Evolutionary conservation across 2,329 filamentous ascomycete genomes (phyloP).

Genomic region (Tolypocladium guangdongense): DNA sequence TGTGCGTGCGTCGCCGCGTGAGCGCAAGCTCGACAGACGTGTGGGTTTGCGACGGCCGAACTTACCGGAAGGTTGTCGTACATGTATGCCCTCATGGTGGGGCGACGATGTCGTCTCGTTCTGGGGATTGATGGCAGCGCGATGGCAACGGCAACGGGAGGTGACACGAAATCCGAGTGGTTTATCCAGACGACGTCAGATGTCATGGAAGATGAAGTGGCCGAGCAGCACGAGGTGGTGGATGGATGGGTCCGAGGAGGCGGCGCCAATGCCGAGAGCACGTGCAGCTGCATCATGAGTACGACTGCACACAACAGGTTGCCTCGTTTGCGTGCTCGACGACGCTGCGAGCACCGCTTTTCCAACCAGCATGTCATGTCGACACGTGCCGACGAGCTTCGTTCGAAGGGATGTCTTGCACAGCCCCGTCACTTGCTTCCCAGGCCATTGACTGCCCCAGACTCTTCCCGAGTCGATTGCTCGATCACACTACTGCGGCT

Average conservation of each 20-base stretch:
- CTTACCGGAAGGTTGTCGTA: conserved; percentile 45
- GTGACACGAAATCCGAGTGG: neutral
- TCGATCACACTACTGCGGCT: no score
- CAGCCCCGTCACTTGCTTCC: neutral
- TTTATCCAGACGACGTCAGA: no score
- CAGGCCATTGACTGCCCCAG: no score
- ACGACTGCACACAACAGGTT: neutral
- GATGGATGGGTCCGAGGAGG: neutral
- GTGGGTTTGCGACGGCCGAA: conserved; percentile 2
- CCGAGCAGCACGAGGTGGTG: neutral
- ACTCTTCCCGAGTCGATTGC: no score
- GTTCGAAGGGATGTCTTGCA: neutral
- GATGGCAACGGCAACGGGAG: neutral
- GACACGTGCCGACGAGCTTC: neutral
- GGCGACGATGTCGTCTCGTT: neutral
- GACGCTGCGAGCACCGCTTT: neutral
- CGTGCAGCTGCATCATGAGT: neutral
- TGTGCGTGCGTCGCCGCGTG: neutral
- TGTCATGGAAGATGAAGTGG: no score
- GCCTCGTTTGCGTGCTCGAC: neutral
- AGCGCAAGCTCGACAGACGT: neutral
- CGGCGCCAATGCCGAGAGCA: neutral
- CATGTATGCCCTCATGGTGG: conserved; percentile 45
- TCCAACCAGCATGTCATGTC: neutral
- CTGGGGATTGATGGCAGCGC: neutral